phyloP scores from a whole-genome alignment of 441 rosid genomes.

The Syzygium syzygioides region DNA sequence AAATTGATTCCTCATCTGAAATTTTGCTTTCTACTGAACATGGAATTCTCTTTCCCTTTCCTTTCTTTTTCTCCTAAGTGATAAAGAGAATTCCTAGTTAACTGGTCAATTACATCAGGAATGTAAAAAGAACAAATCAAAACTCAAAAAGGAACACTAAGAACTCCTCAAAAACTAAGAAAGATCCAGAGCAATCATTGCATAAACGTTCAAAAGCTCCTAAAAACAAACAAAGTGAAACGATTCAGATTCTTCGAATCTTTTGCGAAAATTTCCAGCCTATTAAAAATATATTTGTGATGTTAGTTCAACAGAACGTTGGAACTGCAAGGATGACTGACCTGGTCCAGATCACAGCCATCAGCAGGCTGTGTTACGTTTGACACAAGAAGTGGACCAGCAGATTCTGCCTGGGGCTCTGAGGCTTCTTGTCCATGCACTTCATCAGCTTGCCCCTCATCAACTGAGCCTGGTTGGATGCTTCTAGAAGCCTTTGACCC shows the following conservation, averaged over 20 bases:
- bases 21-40: no score
- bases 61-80: neutral
- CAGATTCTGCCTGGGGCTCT: conserved; percentile 23
- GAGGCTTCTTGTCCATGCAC: neutral
- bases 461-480: neutral
- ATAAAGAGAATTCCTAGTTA: neutral
- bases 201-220: neutral
- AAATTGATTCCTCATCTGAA: neutral
- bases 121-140: neutral
- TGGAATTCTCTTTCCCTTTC: neutral
- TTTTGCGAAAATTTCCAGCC: neutral
- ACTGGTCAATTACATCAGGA: neutral
- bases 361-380: conserved; percentile 15
- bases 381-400: conserved; percentile 21
- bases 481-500: neutral
- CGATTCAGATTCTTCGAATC: neutral
- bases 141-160: neutral
- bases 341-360: conserved; percentile 25
- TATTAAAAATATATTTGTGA: neutral
- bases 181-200: neutral
- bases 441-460: neutral
- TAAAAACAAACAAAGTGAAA: no score
- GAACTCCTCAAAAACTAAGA: neutral
- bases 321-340: neutral
- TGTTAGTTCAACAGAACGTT: neutral